Evolutionary conservation across 2,329 filamentous ascomycete species (phyloP).

Genomic region (Xylaria digitata): DNA sequence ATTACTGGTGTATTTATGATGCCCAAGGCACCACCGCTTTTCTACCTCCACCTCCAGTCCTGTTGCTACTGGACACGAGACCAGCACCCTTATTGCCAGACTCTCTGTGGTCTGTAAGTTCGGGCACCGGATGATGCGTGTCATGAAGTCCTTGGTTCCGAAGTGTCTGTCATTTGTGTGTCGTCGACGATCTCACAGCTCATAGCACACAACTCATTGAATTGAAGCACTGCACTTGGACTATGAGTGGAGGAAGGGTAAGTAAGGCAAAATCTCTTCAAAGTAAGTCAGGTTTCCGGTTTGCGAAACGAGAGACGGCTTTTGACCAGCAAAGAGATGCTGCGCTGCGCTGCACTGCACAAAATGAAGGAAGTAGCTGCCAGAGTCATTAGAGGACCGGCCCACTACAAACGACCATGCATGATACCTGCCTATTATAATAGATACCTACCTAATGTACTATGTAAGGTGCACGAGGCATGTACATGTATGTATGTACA

Average conservation of each 20-base stretch:
- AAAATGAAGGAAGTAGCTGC: constrained; percentile 16
- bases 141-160: constrained; percentile 33
- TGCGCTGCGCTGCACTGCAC: constrained; percentile 10
- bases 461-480: neutral
- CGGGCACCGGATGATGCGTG: constrained; percentile 33
- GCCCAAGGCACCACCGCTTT: constrained; percentile 36
- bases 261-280: neutral
- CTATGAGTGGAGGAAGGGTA: constrained; percentile 3
- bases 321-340: constrained; percentile 9
- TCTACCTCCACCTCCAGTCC: constrained; percentile 10
- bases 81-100: constrained; percentile 23
- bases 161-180: constrained; percentile 19
- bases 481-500: neutral
- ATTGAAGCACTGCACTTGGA: constrained; percentile 1
- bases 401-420: constrained; percentile 18
- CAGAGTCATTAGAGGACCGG: constrained; percentile 5
- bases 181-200: constrained; percentile 6
- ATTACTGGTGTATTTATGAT: constrained; percentile 14
- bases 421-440: constrained; percentile 2
- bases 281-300: constrained; percentile 6
- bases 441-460: constrained; percentile 10
- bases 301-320: constrained; percentile 28
- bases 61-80: constrained; percentile 18
- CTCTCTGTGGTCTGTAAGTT: constrained; percentile 23
- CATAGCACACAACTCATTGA: neutral